phyloP scores from a whole-genome alignment of 108 stramenopile species.

The Fistulifera solaris region DNA sequence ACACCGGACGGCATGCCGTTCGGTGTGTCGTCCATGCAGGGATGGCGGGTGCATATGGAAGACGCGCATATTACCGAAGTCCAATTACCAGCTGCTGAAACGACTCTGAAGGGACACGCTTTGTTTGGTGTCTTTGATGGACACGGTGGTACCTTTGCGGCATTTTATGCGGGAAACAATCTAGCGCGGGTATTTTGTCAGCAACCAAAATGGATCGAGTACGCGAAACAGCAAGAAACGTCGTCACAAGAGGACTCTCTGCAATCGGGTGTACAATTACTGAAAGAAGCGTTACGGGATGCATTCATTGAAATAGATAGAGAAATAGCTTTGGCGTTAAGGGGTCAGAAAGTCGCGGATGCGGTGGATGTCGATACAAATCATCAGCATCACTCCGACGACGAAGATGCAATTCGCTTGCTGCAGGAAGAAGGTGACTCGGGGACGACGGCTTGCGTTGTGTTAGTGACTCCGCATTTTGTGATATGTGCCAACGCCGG shows the following conservation, averaged over 20 bases:
- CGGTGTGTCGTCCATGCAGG: conserved; percentile 82
- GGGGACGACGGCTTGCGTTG: conserved; percentile 85
- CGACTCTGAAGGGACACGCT: conserved; percentile 35
- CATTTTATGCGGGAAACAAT: conserved; percentile 41
- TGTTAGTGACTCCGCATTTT: conserved; percentile 73
- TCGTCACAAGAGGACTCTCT: conserved; percentile 7
- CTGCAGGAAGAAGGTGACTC: conserved; percentile 29
- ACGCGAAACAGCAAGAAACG: conserved; percentile 21
- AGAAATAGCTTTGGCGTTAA: conserved; percentile 35
- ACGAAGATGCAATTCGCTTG: conserved; percentile 10
- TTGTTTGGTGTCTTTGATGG: conserved; percentile 77
- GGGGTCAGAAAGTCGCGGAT: conserved; percentile 11
- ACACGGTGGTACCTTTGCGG: conserved; percentile 70
- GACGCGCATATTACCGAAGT: conserved; percentile 52
- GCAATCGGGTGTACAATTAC: conserved; percentile 13
- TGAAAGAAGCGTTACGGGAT: conserved; percentile 40
- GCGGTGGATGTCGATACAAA: too few relatives aligned
- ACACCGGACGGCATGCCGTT: conserved; percentile 21
- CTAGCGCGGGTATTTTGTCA: conserved; percentile 35
- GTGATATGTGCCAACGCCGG: conserved; percentile 95
- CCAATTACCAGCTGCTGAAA: conserved; percentile 3
- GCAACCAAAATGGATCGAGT: conserved; percentile 29
- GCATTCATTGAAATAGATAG: conserved; percentile 69
- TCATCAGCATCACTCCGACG: background rate
- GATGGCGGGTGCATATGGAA: conserved; percentile 87